Base-by-base conservation (phyloP, 306 rosid species). In the Lathyrus oleraceus region DNA sequence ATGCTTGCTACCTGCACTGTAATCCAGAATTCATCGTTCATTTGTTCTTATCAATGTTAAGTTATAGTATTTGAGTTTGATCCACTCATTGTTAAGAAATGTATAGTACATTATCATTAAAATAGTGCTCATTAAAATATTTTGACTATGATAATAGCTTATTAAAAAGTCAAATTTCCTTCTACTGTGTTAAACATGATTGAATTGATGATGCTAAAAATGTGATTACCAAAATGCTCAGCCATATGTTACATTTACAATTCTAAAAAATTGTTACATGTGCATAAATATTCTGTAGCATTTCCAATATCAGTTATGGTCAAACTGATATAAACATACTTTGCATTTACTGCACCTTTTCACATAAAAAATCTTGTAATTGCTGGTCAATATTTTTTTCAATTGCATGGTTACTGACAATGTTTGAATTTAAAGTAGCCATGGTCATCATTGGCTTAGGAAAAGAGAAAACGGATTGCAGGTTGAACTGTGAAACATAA, bases 41-140 rank as follows among this genome's bases (percentile, higher is more conserved):
- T 19, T 23, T 38, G 43, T 71, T 66, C 36, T 25, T 13, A 30
- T 65, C 39, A 23, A 76, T 59, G 40, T 60, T 60, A 12, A 39
- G 70, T 70, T 75, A 27, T 67, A 70, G 38, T 51, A 7, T 76
- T 76, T 42, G 42, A 6, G 8, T 51, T 69, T 61, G 59, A 42
- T 76, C 54, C 64, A 23, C 21, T 32, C 7, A 21, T 10, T 45
- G 51, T 36, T 47, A 38, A 47, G 7, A 3, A 23, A 10, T 11
- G 42, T 53, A 28, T 9, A 25, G 28, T 25, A 74, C 28, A 16
- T 20, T 44, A 44, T 47, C 42, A 6, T 5, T 32, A 32, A 32
- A 32, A 32, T 32, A 32, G 36, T 32, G 36, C n/a, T 14, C 51
- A 43, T 17, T 25, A 64, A 40, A 40, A 28, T 40, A 65, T 65